Evolutionary conservation across 352 stramenopile genomes (phyloP).

Genomic region (Thalassiosira gravida): DNA sequence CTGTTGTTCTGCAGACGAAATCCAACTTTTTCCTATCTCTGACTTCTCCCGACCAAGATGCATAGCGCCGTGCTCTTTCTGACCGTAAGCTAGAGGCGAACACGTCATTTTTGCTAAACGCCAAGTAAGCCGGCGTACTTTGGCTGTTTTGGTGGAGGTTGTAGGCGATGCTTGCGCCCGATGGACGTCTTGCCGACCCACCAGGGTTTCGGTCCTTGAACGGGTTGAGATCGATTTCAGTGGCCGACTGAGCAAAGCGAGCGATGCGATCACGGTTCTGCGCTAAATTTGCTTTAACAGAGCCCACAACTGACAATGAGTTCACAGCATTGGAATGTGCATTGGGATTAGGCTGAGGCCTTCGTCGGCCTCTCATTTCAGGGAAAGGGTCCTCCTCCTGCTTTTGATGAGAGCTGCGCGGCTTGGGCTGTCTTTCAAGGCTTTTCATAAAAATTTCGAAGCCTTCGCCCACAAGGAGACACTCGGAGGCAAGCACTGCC

Average conservation of each 20-base stretch:
- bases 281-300: conserved; percentile 50
- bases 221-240: conserved; percentile 51
- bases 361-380: conserved; percentile 17
- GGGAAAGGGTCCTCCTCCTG: conserved; percentile 29
- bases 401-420: conserved; percentile 15
- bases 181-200: conserved; percentile 3
- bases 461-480: conserved; percentile 45
- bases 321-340: background rate
- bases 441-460: conserved; percentile 50
- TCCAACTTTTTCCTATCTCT: conserved; percentile 57
- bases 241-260: conserved; percentile 58
- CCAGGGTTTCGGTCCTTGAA: conserved; percentile 17
- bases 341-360: conserved; percentile 15
- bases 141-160: conserved; percentile 39
- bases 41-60: conserved; percentile 67
- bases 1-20: conserved; percentile 60
- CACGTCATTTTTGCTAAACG: conserved; percentile 76
- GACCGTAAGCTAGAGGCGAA: conserved; percentile 77
- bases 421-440: conserved; percentile 33
- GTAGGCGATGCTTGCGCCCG: conserved; percentile 36
- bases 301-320: conserved; percentile 42
- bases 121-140: conserved; percentile 65
- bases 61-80: conserved; percentile 69
- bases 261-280: conserved; percentile 51
- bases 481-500: conserved; percentile 63